These are phyloP conservation scores for Nakazawaea ambrosiae DNA, from an alignment of 805 yeast genomes.

Conservation along the genomic window DNA sequence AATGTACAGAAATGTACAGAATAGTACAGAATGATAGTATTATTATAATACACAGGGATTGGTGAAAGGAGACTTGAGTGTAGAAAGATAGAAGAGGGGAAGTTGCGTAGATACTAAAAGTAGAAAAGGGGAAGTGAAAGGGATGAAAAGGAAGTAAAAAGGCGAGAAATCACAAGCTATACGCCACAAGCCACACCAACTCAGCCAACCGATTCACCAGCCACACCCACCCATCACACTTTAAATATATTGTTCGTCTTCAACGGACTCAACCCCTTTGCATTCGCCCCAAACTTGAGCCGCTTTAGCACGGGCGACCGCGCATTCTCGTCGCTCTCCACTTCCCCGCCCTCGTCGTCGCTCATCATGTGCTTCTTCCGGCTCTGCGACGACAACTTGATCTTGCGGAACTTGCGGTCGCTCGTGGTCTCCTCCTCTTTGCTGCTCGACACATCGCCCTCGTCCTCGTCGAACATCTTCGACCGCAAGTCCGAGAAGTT, in stretches of 20 bases:
- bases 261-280: slow-evolving; percentile 17
- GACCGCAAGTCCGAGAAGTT: no score
- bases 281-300: slow-evolving; percentile 10
- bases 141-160: not conserved
- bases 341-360: slow-evolving; percentile 10
- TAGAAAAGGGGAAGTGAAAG: no score
- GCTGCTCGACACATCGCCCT: not conserved
- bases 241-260: slow-evolving; percentile 17
- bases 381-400: not conserved
- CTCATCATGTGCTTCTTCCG: slow-evolving; percentile 7
- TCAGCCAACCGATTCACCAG: no score
- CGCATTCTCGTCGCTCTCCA: not conserved
- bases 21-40: no score
- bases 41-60: no score
- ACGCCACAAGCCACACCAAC: no score
- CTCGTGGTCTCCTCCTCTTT: slow-evolving; percentile 1
- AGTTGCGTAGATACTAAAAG: no score
- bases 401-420: slow-evolving; percentile 4
- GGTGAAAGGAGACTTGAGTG: no score
- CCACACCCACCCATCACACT: no score
- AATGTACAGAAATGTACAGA: no score
- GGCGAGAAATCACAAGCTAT: no score
- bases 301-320: slow-evolving; percentile 15
- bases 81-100: no score
- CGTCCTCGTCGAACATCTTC: slow-evolving; percentile 7